These are phyloP conservation scores for Pseudozyma sp. DNA, from an alignment of 1,284 basidiomycete species.

Conservation along the genomic window DNA sequence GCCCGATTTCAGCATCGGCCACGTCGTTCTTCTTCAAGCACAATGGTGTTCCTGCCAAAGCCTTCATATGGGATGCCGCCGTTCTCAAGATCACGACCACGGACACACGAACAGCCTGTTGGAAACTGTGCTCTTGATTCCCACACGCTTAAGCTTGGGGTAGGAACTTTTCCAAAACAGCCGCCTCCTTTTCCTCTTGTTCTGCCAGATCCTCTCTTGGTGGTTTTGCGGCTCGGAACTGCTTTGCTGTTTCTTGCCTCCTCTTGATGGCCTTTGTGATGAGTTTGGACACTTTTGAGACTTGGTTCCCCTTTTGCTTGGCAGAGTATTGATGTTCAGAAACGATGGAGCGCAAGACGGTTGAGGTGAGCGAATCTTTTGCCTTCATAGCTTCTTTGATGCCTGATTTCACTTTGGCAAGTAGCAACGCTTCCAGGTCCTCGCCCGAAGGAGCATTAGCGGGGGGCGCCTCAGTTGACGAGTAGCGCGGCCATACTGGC, in stretches of 20 bases:
- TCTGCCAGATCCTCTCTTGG: conserved; percentile 57
- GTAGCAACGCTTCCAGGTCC: conserved; percentile 41
- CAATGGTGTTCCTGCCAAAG: too few species aligned
- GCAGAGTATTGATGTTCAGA: conserved; percentile 58
- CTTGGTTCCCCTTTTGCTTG: conserved; percentile 47
- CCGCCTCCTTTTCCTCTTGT: conserved; percentile 57
- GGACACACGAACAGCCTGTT: not conserved
- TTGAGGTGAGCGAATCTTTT: conserved; percentile 53
- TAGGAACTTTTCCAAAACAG: conserved; percentile 46
- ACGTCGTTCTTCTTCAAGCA: not conserved
- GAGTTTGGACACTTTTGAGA: conserved; percentile 42
- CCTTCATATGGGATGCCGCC: too few species aligned
- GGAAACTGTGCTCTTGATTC: not conserved
- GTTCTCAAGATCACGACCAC: too few species aligned
- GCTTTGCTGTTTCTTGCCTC: conserved; percentile 49
- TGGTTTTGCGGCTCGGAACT: conserved; percentile 54
- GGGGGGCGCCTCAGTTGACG: conserved; percentile 17
- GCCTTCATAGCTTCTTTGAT: conserved; percentile 61
- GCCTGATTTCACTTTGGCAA: conserved; percentile 49
- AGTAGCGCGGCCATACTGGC: conserved; percentile 28
- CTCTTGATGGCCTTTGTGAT: conserved; percentile 55
- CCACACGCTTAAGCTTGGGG: conserved; percentile 9
- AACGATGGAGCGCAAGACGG: conserved; percentile 55
- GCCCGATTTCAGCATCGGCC: not conserved
- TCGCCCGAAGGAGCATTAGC: conserved; percentile 12